phyloP scores from a whole-genome alignment of 2,329 filamentous ascomycete genomes.

The Dactylonectria estremocensis region DNA sequence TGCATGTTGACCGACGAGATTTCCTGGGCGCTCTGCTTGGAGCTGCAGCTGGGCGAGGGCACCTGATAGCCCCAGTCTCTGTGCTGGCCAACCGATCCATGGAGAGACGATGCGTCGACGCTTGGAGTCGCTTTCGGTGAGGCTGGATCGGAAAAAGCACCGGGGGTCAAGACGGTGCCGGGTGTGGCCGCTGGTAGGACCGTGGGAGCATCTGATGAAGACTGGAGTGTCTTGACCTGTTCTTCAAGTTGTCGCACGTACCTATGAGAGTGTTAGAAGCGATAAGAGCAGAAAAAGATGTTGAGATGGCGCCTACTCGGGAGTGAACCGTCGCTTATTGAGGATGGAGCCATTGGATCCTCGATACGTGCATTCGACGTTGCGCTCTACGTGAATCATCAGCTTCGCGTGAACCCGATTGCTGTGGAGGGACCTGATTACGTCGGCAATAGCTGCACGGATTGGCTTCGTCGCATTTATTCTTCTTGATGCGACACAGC shows the following conservation, averaged over 20 bases:
- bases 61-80: conserved; percentile 19
- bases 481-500: conserved; percentile 62
- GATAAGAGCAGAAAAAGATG: not conserved
- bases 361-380: conserved; percentile 49
- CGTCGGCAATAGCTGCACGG: conserved; percentile 49
- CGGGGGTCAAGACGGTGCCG: not conserved
- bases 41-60: conserved; percentile 25
- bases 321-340: conserved; percentile 8
- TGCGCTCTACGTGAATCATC: conserved; percentile 23
- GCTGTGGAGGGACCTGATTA: conserved; percentile 3
- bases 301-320: conserved; percentile 6
- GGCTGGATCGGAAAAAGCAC: conserved; percentile 12
- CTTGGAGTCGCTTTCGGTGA: conserved; percentile 35
- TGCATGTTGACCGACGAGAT: conserved; percentile 61
- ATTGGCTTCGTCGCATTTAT: conserved; percentile 63
- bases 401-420: not conserved
- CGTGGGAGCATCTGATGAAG: conserved; percentile 15
- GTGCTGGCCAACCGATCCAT: conserved; percentile 1
- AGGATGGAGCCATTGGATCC: conserved; percentile 31
- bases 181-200: not conserved
- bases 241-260: conserved; percentile 46
- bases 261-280: conserved; percentile 23
- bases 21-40: conserved; percentile 51
- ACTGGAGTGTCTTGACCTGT: conserved; percentile 40
- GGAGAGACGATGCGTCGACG: conserved; percentile 26